Conservation (phyloP, 1,284 basidiomycete species). For the Tilletia caries region DNA sequence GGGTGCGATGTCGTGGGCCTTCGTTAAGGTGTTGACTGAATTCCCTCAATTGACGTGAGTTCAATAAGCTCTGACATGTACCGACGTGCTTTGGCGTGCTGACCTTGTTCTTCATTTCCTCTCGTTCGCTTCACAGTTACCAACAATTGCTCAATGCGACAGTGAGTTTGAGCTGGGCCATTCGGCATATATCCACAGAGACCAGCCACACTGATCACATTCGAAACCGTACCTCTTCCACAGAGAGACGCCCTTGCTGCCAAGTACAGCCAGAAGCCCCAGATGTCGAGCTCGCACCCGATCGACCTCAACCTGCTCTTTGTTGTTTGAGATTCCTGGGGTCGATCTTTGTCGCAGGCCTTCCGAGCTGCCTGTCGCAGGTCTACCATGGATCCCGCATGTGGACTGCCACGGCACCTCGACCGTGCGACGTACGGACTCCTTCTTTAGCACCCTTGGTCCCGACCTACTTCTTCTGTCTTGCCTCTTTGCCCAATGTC, state of each 20-base stretch:
- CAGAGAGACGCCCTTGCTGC: constrained; percentile 36
- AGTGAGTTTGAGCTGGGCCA: background rate
- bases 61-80: background rate
- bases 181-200: background rate
- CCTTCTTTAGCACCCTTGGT: no score
- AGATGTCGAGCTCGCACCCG: constrained; percentile 57
- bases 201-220: constrained; percentile 10
- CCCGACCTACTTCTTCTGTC: constrained; percentile 1
- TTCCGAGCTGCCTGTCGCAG: background rate
- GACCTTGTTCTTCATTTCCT: background rate
- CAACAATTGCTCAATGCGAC: constrained; percentile 48
- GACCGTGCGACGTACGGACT: no score
- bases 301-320: constrained; percentile 51
- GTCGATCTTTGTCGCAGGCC: no score
- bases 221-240: background rate
- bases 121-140: constrained; percentile 21
- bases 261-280: constrained; percentile 52
- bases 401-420: background rate
- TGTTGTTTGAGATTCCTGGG: constrained; percentile 26
- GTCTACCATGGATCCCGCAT: background rate
- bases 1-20: constrained; percentile 59
- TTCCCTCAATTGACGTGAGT: constrained; percentile 40
- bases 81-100: no score
- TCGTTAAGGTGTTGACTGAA: constrained; percentile 59
- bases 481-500: background rate